Conservation (phyloP, 1,139 yeast species). For the Diutina neorugosa region DNA sequence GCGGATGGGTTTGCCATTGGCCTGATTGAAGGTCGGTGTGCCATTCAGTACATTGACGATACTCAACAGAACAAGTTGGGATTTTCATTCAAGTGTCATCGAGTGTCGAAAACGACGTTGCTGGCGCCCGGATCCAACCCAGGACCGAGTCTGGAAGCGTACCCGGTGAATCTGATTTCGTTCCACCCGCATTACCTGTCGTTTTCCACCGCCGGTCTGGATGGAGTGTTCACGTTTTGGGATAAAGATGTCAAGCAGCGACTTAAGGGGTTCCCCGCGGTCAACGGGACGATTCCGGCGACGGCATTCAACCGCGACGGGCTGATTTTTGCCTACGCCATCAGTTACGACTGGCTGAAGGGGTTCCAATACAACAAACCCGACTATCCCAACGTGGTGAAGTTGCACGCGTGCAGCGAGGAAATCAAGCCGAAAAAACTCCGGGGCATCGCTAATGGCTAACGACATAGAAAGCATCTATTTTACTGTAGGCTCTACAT, state of each 20-base stretch:
- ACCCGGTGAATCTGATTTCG: slow-evolving; percentile 66
- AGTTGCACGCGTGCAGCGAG: slow-evolving; percentile 74
- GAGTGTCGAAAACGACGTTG: slow-evolving; percentile 34
- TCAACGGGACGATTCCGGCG: slow-evolving; percentile 65
- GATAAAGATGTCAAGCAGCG: slow-evolving; percentile 89
- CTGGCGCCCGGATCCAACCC: no score
- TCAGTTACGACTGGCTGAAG: slow-evolving; percentile 91
- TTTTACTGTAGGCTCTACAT: neutral
- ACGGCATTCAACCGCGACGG: slow-evolving; percentile 80
- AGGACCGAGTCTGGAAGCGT: slow-evolving; percentile 44
- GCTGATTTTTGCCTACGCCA: slow-evolving; percentile 77
- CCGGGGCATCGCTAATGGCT: neutral
- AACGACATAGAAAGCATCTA: neutral
- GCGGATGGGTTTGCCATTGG: slow-evolving; percentile 93
- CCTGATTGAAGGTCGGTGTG: slow-evolving; percentile 92
- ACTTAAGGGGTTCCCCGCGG: slow-evolving; percentile 65
- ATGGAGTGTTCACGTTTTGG: slow-evolving; percentile 93
- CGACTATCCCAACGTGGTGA: slow-evolving; percentile 63
- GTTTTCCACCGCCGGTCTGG: slow-evolving; percentile 88
- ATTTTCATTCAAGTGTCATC: slow-evolving; percentile 90
- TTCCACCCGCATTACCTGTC: slow-evolving; percentile 91
- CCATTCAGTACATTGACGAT: slow-evolving; percentile 88
- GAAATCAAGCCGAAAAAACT: slow-evolving; percentile 70
- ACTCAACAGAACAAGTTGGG: slow-evolving; percentile 59
- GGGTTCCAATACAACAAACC: slow-evolving; percentile 73